phyloP scores from a whole-genome alignment of 768 basidiomycete genomes.

The Serendipita sp. region DNA sequence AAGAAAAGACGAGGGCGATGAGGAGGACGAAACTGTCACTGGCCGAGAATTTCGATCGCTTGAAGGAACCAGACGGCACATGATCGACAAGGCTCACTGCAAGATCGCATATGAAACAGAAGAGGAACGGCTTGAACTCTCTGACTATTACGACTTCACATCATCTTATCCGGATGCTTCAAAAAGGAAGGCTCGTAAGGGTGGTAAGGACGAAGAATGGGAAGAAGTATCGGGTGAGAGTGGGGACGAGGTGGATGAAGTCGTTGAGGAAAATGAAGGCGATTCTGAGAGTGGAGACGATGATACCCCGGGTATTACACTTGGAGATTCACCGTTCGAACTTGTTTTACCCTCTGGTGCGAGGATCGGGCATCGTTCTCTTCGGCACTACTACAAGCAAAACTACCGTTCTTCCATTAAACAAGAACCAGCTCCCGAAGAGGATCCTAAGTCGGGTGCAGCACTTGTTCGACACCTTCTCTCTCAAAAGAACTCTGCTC shows the following conservation, averaged over 20 bases:
- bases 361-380: slow-evolving; percentile 78
- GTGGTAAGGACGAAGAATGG: slow-evolving; percentile 15
- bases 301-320: slow-evolving; percentile 40
- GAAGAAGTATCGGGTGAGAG: slow-evolving; percentile 18
- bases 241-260: slow-evolving; percentile 16
- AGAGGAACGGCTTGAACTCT: slow-evolving; percentile 65
- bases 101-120: slow-evolving; percentile 83
- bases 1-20: not conserved
- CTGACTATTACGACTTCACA: slow-evolving; percentile 88
- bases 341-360: slow-evolving; percentile 87
- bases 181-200: slow-evolving; percentile 14
- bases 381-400: slow-evolving; percentile 77
- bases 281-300: slow-evolving; percentile 22
- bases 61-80: slow-evolving; percentile 85
- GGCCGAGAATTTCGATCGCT: slow-evolving; percentile 68
- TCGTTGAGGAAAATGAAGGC: slow-evolving; percentile 18
- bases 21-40: not conserved
- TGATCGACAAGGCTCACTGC: slow-evolving; percentile 92
- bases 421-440: slow-evolving; percentile 25
- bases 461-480: slow-evolving; percentile 63
- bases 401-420: slow-evolving; percentile 34
- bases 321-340: slow-evolving; percentile 69
- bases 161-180: slow-evolving; percentile 51
- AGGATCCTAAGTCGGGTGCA: slow-evolving; percentile 56
- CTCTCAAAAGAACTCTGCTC: slow-evolving; percentile 65